Evolutionary conservation across 352 stramenopile genomes (phyloP).

Genomic region (Phytophthora boehmeriae): DNA sequence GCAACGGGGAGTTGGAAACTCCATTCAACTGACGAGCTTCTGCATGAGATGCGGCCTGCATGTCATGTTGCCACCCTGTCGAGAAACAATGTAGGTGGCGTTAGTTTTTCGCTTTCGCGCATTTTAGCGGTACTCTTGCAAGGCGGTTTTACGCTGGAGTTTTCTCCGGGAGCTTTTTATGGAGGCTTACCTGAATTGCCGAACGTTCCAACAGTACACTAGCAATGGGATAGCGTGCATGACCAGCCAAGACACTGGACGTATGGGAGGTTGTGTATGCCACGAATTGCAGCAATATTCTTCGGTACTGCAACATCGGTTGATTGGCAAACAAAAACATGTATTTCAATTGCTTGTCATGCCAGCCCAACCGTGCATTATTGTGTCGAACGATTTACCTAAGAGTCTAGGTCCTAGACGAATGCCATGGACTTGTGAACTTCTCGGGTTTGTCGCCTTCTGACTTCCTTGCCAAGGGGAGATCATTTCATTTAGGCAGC

Average conservation of each 20-base stretch:
- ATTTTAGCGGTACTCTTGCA: neutral
- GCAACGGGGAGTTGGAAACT: slow-evolving; percentile 19
- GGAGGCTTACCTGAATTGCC: neutral
- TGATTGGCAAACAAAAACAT: no score
- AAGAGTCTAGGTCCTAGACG: no score
- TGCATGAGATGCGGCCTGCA: slow-evolving; percentile 8
- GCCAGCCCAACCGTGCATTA: no score
- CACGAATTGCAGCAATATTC: slow-evolving; percentile 8
- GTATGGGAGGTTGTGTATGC: slow-evolving; percentile 14
- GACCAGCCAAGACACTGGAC: slow-evolving; percentile 16
- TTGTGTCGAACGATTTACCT: no score
- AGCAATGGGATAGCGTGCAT: slow-evolving; percentile 22
- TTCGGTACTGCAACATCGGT: slow-evolving; percentile 5
- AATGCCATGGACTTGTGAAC: no score
- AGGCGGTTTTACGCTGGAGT: slow-evolving; percentile 11
- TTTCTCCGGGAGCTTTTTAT: slow-evolving; percentile 4
- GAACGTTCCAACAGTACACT: slow-evolving; percentile 21
- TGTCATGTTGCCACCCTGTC: slow-evolving; percentile 8
- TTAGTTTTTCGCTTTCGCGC: slow-evolving; percentile 13
- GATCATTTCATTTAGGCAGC: slow-evolving; percentile 13
- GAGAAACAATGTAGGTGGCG: slow-evolving; percentile 10
- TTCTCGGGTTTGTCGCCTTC: no score
- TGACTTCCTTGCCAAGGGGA: no score
- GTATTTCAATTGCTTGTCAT: no score
- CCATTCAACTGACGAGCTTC: slow-evolving; percentile 20